Evolutionary conservation across 2,329 filamentous ascomycete genomes (phyloP).

Genomic region (Fusarium irregulare): DNA sequence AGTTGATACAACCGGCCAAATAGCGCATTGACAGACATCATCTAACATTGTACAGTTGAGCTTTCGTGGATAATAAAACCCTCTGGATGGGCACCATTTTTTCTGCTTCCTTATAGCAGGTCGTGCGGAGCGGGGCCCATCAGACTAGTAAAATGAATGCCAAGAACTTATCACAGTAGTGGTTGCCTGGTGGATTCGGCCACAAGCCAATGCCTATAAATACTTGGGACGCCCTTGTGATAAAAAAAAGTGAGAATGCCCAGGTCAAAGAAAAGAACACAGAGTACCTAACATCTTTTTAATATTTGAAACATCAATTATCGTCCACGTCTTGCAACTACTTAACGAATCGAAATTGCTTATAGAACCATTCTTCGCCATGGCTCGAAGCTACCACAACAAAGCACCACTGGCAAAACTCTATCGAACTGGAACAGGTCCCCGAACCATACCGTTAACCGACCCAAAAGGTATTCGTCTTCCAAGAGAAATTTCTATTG

Average conservation of each 20-base stretch:
- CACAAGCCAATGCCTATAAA: not conserved
- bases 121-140: not conserved
- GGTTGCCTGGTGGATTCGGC: not conserved
- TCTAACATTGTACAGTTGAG: not conserved
- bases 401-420: not conserved
- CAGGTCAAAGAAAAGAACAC: no score
- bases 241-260: no score
- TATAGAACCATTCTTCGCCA: not conserved
- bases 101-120: no score
- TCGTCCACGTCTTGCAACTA: no score
- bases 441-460: not conserved
- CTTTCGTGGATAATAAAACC: no score
- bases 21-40: no score
- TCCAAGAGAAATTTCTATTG: not conserved
- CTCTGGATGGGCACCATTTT: no score
- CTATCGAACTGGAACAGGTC: not conserved
- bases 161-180: not conserved
- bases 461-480: not conserved
- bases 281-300: no score
- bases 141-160: not conserved
- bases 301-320: no score
- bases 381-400: not conserved
- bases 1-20: not conserved
- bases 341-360: not conserved
- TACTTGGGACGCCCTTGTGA: not conserved